A percentile compares a stretch with the other conserved stretches of the same genome.
phyloP scores from a whole-genome alignment of 208 protist species.

The Angomonas deanei region DNA sequence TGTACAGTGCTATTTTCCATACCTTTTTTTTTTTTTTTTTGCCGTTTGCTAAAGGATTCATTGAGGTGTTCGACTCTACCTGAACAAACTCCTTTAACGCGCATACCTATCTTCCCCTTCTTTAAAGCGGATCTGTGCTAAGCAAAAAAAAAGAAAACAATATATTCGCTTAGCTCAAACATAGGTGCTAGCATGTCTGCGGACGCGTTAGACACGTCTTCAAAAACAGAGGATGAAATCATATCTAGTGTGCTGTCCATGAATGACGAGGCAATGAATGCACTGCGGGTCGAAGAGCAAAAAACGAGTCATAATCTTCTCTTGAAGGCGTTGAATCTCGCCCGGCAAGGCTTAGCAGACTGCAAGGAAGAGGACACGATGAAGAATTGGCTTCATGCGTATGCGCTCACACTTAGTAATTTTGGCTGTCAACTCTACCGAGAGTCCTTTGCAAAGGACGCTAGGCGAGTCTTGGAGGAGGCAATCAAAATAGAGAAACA shows the following conservation, averaged over 20 bases:
- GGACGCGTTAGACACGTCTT: not conserved
- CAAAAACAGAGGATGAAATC: not conserved
- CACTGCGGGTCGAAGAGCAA: slow-evolving; percentile 36
- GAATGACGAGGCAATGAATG: slow-evolving; percentile 70
- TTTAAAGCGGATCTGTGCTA: not conserved
- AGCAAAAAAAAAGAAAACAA: not conserved
- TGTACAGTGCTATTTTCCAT: not conserved
- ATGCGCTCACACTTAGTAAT: slow-evolving; percentile 76
- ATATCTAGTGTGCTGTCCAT: slow-evolving; percentile 23
- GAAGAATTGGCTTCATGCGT: slow-evolving; percentile 53
- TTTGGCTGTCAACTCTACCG: slow-evolving; percentile 76
- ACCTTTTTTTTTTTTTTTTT: not conserved
- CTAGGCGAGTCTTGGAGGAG: slow-evolving; percentile 35
- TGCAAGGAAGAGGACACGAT: not conserved
- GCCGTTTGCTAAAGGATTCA: not conserved
- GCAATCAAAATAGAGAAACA: slow-evolving; percentile 52
- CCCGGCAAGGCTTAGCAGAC: slow-evolving; percentile 9
- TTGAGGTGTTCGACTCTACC: too few relatives aligned
- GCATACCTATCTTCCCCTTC: not conserved
- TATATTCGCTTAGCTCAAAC: not conserved
- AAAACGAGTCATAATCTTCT: slow-evolving; percentile 29
- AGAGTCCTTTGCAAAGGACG: slow-evolving; percentile 30
- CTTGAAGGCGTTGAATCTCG: slow-evolving; percentile 19
- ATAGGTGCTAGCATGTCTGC: not conserved
- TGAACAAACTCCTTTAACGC: not conserved